Conservation (phyloP, 2,329 filamentous ascomycete species). For the Periglandula ipomoeae region DNA sequence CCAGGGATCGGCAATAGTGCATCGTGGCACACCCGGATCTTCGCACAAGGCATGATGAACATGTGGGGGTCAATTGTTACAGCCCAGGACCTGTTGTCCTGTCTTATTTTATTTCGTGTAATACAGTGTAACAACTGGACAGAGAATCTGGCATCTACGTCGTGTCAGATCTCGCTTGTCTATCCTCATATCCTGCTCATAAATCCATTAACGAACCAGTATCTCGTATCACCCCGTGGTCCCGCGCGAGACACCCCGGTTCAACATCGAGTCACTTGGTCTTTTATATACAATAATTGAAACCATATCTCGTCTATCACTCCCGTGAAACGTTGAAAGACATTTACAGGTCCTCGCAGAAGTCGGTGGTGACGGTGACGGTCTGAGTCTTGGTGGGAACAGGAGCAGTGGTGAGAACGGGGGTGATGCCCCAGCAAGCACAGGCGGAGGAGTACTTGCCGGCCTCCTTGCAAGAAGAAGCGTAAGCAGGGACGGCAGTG, state of each 20-base stretch:
- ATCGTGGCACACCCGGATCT: neutral
- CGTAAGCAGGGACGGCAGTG: slow-evolving; percentile 30
- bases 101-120: neutral
- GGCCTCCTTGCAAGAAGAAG: slow-evolving; percentile 25
- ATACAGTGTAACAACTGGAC: slow-evolving; percentile 1
- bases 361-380: slow-evolving; percentile 31
- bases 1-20: neutral
- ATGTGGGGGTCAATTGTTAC: neutral
- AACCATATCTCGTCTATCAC: neutral
- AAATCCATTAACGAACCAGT: neutral
- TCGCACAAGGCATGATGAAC: neutral
- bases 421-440: slow-evolving; percentile 36
- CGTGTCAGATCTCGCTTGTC: neutral
- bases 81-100: neutral
- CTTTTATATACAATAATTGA: neutral
- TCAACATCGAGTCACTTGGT: neutral
- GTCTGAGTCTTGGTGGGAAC: slow-evolving; percentile 30
- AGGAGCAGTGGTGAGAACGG: slow-evolving; percentile 26
- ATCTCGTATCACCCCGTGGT: neutral
- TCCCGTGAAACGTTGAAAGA: neutral
- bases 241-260: neutral
- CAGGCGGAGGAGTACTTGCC: slow-evolving; percentile 32
- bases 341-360: slow-evolving; percentile 27
- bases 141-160: neutral
- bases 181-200: neutral